Evolutionary conservation across 1,139 yeast genomes (phyloP), one percentile per base, ranked within the genome.

Genomic region (Lodderomyces orthopsilosis): DNA sequence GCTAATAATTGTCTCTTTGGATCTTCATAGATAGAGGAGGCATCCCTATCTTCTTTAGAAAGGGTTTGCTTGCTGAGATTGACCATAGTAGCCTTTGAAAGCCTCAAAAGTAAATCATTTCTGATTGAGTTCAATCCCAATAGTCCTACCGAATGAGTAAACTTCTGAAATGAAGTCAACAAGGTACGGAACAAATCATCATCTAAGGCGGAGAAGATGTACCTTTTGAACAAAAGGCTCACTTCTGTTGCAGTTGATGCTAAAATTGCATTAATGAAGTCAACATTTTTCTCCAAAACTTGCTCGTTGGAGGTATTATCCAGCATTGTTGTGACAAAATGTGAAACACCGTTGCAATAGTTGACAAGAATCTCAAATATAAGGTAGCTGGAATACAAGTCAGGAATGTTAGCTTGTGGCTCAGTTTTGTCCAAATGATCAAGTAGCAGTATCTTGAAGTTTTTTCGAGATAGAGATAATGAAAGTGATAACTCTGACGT

Each of bases 81-180:
- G 18, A 70, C 70, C 4, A 77, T 67, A 1, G 81, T 73, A 14
- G 80, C 77, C 35, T 68, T 66, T 0, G 90, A 79, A 46, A 91
- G 71, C 22, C 85, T 63, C 18, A 65, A 55, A 41, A 90, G 62
- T 37, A 86, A 74, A 2, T 79, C 75, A 56, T 87, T 86, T 42
- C 95, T 66, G 12, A 83, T 70, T 0, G 66, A 65, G 1, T 62
- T 56, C 17, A 85, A 58, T 0, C 81, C 81, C 26, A 90, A 63
- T n/a, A 87, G 66, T 0, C 97, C 97, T 0, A 93, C 74, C 0
- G 93, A 81, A 57, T 90, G 96, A 4, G 95, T 79, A 41, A 86
- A 71, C 49, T 83, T 83, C 59, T 91, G 97, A 7, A 87, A 70
- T 0, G 95, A 77, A 39, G 95, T 70, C 1, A 90, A 80, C 13